A percentile compares a stretch with the other conserved stretches of the same genome.
Evolutionary conservation across 164 flowering plant species (phyloP).

Genomic region (Saururus chinensis): DNA sequence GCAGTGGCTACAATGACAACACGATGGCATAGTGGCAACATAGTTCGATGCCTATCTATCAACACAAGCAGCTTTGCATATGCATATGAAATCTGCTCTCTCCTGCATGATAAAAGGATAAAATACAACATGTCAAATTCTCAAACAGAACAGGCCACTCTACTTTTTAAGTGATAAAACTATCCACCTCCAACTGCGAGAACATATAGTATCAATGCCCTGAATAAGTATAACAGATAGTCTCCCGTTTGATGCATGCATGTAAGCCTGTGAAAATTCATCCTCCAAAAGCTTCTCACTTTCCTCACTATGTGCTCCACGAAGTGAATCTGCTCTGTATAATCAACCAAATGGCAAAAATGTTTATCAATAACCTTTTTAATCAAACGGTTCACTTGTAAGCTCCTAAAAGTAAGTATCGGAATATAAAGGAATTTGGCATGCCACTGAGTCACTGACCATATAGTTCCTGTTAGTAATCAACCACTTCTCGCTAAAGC

Average conservation of each 20-base stretch:
- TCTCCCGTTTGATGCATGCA: slow-evolving; percentile 36
- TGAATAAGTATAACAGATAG: slow-evolving; percentile 85
- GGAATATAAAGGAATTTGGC: too few species aligned
- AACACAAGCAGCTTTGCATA: slow-evolving; percentile 64
- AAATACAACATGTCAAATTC: too few species aligned
- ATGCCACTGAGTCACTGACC: too few species aligned
- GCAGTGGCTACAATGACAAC: slow-evolving; percentile 91
- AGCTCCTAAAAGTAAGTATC: too few species aligned
- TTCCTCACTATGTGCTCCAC: slow-evolving; percentile 81
- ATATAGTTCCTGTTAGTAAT: too few species aligned
- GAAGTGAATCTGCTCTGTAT: slow-evolving; percentile 73
- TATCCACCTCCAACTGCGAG: slow-evolving; percentile 70
- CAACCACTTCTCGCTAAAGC: too few species aligned
- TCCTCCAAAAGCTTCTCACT: slow-evolving; percentile 76
- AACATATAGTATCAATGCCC: slow-evolving; percentile 90
- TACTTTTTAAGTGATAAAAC: background rate
- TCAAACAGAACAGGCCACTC: background rate
- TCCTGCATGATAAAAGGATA: slow-evolving; percentile 34
- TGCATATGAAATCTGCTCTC: slow-evolving; percentile 67
- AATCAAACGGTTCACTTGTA: too few species aligned
- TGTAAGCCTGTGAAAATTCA: slow-evolving; percentile 68
- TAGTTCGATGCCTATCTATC: slow-evolving; percentile 55
- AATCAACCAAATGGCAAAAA: slow-evolving; percentile 4
- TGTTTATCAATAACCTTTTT: background rate
- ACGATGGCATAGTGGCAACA: slow-evolving; percentile 31